phyloP scores from a whole-genome alignment of 805 yeast species.

The Jamesozyma piceae region DNA sequence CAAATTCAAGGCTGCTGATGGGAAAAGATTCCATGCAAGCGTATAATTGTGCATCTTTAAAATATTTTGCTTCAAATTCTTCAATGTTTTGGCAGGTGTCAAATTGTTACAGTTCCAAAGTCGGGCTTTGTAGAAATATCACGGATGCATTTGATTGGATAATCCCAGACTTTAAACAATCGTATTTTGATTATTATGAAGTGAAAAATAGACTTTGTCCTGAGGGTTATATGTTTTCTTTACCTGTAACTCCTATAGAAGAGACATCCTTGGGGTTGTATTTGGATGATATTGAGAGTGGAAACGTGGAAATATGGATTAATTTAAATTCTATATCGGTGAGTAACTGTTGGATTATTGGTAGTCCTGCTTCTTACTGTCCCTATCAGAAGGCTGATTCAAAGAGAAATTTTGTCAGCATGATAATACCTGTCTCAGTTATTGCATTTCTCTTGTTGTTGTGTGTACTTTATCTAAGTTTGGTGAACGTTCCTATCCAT shows the following conservation, averaged over 20 bases:
- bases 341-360: conserved; percentile 73
- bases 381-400: conserved; percentile 60
- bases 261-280: conserved; percentile 26
- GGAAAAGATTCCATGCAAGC: conserved; percentile 28
- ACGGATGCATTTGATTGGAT: conserved; percentile 37
- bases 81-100: conserved; percentile 51
- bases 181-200: conserved; percentile 38
- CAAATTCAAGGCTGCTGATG: conserved; percentile 6
- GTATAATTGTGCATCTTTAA: conserved; percentile 37
- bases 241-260: conserved; percentile 45
- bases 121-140: conserved; percentile 47
- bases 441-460: conserved; percentile 46
- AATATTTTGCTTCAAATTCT: conserved; percentile 12
- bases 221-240: conserved; percentile 30
- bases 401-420: conserved; percentile 45
- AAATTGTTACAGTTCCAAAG: conserved; percentile 50
- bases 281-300: conserved; percentile 7
- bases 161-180: conserved; percentile 26
- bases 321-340: conserved; percentile 72
- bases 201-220: conserved; percentile 30
- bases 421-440: conserved; percentile 59
- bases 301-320: conserved; percentile 44
- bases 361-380: conserved; percentile 69
- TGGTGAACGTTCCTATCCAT: conserved; percentile 59
- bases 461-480: conserved; percentile 45